phyloP scores from a whole-genome alignment of 164 flowering plant species.

The Protea cynaroides region DNA sequence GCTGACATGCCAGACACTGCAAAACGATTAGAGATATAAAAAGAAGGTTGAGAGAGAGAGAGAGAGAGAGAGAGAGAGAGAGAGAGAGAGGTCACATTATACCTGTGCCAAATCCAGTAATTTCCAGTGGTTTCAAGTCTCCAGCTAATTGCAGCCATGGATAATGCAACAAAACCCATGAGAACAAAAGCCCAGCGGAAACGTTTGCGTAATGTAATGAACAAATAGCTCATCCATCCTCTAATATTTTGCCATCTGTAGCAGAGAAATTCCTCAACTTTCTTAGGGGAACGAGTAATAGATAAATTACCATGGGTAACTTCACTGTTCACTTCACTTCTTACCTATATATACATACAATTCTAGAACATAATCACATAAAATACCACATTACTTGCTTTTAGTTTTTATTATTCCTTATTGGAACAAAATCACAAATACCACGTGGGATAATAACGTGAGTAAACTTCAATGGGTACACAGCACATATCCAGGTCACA shows the following conservation, averaged over 20 bases:
- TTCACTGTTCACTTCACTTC: not conserved
- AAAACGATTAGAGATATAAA: constrained; percentile 7
- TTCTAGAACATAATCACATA: too few relatives aligned
- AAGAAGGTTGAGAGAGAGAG: not conserved
- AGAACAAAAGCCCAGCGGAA: constrained; percentile 70
- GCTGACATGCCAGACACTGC: constrained; percentile 87
- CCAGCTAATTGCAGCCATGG: constrained; percentile 84
- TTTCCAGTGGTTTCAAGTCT: constrained; percentile 54
- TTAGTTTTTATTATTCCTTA: too few relatives aligned
- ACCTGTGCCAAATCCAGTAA: constrained; percentile 99
- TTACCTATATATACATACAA: too few relatives aligned
- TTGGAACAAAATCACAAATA: too few relatives aligned
- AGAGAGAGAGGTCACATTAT: constrained; percentile 7
- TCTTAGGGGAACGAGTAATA: not conserved
- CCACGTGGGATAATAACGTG: too few relatives aligned
- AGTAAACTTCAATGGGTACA: too few relatives aligned
- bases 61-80: constrained; percentile 8
- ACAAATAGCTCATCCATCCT: constrained; percentile 21
- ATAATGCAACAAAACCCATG: constrained; percentile 47
- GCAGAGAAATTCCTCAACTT: not conserved
- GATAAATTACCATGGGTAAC: not conserved
- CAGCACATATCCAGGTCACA: too few relatives aligned
- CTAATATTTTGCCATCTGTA: constrained; percentile 64
- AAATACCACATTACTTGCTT: too few relatives aligned
- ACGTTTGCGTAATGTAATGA: constrained; percentile 18